phyloP scores from a whole-genome alignment of 1,284 basidiomycete species.

The Sporisorium exsertum region DNA sequence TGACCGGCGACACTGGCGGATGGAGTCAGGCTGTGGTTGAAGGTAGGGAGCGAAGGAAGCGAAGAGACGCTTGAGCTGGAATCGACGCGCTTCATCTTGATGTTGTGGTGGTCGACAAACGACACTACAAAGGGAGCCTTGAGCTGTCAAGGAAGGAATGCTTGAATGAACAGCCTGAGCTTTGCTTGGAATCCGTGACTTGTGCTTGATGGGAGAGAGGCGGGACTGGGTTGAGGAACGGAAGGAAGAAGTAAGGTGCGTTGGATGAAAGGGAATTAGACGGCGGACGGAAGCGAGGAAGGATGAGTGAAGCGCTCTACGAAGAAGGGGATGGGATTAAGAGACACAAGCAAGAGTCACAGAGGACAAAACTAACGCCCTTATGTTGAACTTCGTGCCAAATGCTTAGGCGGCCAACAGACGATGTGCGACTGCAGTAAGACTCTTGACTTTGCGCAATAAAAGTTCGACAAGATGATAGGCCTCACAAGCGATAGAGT shows the following conservation, averaged over 20 bases:
- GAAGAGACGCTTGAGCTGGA: slow-evolving; percentile 25
- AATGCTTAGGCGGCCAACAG: background rate
- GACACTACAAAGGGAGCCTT: background rate
- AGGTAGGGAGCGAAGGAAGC: slow-evolving; percentile 26
- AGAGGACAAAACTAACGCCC: background rate
- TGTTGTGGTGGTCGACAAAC: background rate
- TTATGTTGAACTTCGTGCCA: background rate
- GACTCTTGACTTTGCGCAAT: background rate
- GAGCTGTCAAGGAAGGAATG: background rate
- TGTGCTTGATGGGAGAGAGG: background rate
- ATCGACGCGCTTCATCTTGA: slow-evolving; percentile 25
- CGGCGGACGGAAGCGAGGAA: background rate
- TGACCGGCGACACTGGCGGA: slow-evolving; percentile 17
- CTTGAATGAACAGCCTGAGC: background rate
- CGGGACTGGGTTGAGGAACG: background rate
- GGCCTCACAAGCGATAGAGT: background rate
- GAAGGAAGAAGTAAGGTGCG: background rate
- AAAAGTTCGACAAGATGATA: background rate
- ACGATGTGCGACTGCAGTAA: too few relatives aligned
- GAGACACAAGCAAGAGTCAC: background rate
- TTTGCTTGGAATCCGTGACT: background rate
- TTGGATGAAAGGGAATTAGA: slow-evolving; percentile 1
- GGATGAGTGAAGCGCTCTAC: background rate
- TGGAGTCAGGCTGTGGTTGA: slow-evolving; percentile 23
- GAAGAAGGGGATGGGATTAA: slow-evolving; percentile 3